Evolutionary conservation across 108 stramenopile species (phyloP).

Genomic region (Cylindrotheca fusiformis): DNA sequence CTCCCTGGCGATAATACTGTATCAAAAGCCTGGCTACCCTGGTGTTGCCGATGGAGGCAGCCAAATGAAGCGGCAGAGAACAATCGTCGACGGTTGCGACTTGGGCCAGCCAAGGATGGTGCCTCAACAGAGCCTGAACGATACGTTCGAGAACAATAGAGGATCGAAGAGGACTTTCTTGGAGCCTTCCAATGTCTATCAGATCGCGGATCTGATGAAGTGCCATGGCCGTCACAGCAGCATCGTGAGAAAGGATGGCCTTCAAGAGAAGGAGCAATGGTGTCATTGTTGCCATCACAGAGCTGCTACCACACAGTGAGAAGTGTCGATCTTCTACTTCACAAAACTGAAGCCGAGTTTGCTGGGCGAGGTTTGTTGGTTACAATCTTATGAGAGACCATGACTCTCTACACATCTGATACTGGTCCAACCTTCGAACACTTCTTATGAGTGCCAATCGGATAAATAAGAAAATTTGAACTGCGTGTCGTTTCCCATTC

Average conservation of each 20-base stretch:
- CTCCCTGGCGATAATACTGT: conserved; percentile 27
- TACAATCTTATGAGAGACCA: not conserved
- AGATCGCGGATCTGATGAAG: conserved; percentile 16
- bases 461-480: not conserved
- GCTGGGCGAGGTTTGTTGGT: not conserved
- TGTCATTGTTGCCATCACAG: conserved; percentile 3
- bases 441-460: not conserved
- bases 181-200: not conserved
- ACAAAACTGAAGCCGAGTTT: too few species aligned
- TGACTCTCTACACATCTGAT: not conserved
- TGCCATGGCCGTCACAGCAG: conserved; percentile 10
- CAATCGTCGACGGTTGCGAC: conserved; percentile 31
- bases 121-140: conserved; percentile 16
- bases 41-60: conserved; percentile 44
- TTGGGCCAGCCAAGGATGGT: conserved; percentile 30
- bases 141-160: conserved; percentile 13
- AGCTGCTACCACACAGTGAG: not conserved
- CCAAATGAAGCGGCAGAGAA: conserved; percentile 51
- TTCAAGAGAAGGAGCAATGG: conserved; percentile 43
- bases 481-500: too few species aligned
- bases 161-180: conserved; percentile 10
- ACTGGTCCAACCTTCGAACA: not conserved
- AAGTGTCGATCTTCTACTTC: too few species aligned
- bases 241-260: conserved; percentile 42
- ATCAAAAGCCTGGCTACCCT: conserved; percentile 22